A percentile compares a stretch with the other conserved stretches of the same genome.
Conservation (phyloP, 2,329 filamentous ascomycete species). For the Tolypocladium guangdongense region DNA sequence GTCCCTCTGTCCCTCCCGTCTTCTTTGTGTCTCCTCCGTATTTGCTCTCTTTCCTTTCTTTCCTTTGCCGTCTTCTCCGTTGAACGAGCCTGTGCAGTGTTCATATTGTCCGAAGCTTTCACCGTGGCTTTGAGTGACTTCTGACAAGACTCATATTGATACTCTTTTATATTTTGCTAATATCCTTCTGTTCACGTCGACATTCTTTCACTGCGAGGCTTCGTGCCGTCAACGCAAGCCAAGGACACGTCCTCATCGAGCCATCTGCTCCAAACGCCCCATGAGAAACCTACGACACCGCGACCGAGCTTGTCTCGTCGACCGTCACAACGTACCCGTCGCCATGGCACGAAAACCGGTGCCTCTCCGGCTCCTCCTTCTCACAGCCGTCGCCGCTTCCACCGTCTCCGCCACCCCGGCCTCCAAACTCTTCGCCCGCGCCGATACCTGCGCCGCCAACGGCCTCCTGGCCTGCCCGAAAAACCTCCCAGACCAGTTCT, state of each 20-base stretch:
- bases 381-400: background rate
- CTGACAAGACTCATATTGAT: background rate
- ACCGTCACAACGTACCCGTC: background rate
- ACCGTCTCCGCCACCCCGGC: constrained; percentile 1
- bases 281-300: background rate
- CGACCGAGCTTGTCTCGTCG: background rate
- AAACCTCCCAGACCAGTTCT: constrained; percentile 53
- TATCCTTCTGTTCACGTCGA: background rate
- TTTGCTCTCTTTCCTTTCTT: background rate
- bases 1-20: background rate
- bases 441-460: constrained; percentile 39
- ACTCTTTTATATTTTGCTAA: background rate
- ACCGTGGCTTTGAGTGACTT: background rate
- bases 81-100: background rate
- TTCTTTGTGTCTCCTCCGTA: background rate
- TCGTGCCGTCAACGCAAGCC: background rate
- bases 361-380: constrained; percentile 5
- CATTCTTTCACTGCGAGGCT: background rate
- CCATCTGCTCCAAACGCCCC: background rate
- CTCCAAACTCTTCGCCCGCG: constrained; percentile 28
- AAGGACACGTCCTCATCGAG: background rate
- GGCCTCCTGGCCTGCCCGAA: constrained; percentile 40
- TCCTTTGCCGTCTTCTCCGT: background rate
- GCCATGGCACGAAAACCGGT: background rate
- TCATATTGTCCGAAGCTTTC: background rate